These are phyloP conservation scores for Mycena maculata DNA, from an alignment of 768 basidiomycete species.

Conservation along the genomic window DNA sequence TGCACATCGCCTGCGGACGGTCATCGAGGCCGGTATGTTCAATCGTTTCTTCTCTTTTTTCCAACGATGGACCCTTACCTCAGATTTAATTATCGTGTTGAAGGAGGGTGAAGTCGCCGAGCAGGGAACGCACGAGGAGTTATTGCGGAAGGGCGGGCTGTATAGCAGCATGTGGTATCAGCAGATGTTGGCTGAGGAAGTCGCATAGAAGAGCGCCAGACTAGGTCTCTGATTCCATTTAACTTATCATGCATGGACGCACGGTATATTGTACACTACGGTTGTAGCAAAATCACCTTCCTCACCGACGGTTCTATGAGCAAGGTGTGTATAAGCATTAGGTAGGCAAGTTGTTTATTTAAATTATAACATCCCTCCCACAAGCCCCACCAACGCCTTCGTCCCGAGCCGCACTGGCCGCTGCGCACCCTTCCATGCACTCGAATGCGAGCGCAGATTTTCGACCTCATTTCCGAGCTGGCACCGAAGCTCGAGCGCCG, in stretches of 20 bases:
- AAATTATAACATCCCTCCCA: conserved; percentile 76
- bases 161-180: conserved; percentile 88
- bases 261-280: not conserved
- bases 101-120: conserved; percentile 92
- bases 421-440: conserved; percentile 68
- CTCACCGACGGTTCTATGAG: not conserved
- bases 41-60: conserved; percentile 6
- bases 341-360: not conserved
- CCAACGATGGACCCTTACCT: not conserved
- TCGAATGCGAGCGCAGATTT: conserved; percentile 60
- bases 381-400: conserved; percentile 68
- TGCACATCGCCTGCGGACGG: conserved; percentile 90
- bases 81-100: conserved; percentile 94
- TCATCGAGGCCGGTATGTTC: conserved; percentile 85
- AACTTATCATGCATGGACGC: conserved; percentile 11
- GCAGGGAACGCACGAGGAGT: conserved; percentile 91
- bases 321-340: not conserved
- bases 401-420: conserved; percentile 74
- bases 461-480: conserved; percentile 66
- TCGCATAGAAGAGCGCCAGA: not conserved
- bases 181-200: conserved; percentile 65
- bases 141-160: conserved; percentile 76
- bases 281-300: conserved; percentile 11
- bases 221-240: too few species aligned
- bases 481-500: conserved; percentile 48